These are phyloP conservation scores for Uronychia setigera DNA, from an alignment of 73 alveolate genomes.

Conservation along the genomic window DNA sequence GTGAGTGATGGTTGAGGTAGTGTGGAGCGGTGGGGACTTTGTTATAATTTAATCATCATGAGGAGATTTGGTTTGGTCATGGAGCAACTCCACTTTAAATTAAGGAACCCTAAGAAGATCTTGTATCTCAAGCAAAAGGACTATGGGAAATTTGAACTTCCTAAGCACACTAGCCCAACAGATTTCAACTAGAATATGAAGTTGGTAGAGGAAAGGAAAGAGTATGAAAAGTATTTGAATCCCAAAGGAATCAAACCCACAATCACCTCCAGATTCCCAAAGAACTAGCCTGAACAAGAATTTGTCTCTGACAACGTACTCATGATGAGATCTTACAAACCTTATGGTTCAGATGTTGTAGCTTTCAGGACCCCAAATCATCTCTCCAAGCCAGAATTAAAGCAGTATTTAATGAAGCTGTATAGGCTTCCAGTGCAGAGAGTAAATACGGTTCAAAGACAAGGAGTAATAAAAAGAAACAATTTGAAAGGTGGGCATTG, in stretches of 20 bases:
- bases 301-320: slow-evolving; percentile 49
- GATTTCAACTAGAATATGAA: slow-evolving; percentile 13
- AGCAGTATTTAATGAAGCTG: slow-evolving; percentile 62
- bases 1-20: no score
- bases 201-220: slow-evolving; percentile 24
- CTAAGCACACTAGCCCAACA: slow-evolving; percentile 19
- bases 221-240: slow-evolving; percentile 55
- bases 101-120: slow-evolving; percentile 45
- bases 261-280: slow-evolving; percentile 40
- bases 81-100: no score
- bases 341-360: slow-evolving; percentile 6
- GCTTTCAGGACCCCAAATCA: slow-evolving; percentile 27
- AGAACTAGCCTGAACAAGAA: slow-evolving; percentile 32
- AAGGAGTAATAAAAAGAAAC: slow-evolving; percentile 35
- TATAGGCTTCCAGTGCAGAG: slow-evolving; percentile 42
- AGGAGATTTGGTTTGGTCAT: no score
- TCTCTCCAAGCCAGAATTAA: slow-evolving; percentile 58
- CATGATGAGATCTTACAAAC: slow-evolving; percentile 47
- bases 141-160: slow-evolving; percentile 41
- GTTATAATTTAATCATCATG: no score
- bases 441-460: slow-evolving; percentile 26
- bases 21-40: no score
- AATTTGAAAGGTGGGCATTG: slow-evolving; percentile 4
- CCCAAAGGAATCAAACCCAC: slow-evolving; percentile 64
- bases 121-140: slow-evolving; percentile 25